Evolutionary conservation across 176 grass and related monocot species (phyloP), one percentile per base, ranked within the genome.

Genomic region (Musa acuminata): DNA sequence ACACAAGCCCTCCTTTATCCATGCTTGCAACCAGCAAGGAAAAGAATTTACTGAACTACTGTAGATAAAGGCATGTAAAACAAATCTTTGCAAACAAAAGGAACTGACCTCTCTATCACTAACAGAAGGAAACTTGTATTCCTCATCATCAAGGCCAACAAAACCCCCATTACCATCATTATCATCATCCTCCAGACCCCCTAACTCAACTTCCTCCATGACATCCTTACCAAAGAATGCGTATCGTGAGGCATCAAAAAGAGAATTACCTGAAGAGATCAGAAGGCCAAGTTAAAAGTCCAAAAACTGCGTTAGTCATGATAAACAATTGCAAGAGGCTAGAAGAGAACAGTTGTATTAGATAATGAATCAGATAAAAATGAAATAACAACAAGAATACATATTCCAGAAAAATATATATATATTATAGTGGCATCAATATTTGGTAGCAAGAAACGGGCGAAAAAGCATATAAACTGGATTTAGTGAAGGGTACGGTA

Each of bases 81-180:
- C 22, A 24, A 6, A 72, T 53, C 26, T 68, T 19, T 70, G 14
- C 9, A 50, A 54, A 73, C 20, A 74, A 12, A 74, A 55, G 52
- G 14, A 57, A 19, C 11, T 74, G 52, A 74, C 72, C 72, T 74
- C 72, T 55, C 22, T 74, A 74, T 74, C 72, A 11, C 11, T 53
- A 58, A 55, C 8, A 74, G 72, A 74, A 74, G 72, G 25, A 74
- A 74, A 74, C 10, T 74, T 74, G 53, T 27, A 57, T 27, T 74
- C 72, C 72, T 74, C 53, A 8, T 49, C 49, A 21, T 29, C 72
- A 55, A 73, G 21, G 27, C 71, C 52, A 55, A 27, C 9, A 55
- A 73, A 53, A 27, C 24, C 35, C 16, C 27, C 14, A 50, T 50
- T 50, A 51, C 19, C 67, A 51, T 14, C 22, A 74, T 4, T 43